These are phyloP conservation scores for Ogataea pilisensis DNA, from an alignment of 805 yeast genomes.

Conservation along the genomic window DNA sequence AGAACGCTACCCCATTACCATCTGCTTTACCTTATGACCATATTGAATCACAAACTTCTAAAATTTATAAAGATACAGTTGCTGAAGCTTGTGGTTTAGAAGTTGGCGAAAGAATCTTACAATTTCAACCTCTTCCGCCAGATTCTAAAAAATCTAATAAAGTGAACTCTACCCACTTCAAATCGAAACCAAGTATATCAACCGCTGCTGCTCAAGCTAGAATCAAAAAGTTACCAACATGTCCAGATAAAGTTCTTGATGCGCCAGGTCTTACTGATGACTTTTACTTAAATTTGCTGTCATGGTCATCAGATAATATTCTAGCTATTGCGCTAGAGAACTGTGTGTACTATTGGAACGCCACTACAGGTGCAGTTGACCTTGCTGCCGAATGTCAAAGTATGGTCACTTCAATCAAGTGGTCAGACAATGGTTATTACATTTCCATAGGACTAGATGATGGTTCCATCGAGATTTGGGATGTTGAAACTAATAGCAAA, in stretches of 20 bases:
- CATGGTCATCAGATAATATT: constrained; percentile 82
- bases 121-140: constrained; percentile 86
- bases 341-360: constrained; percentile 89
- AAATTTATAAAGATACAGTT: constrained; percentile 70
- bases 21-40: constrained; percentile 47
- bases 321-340: constrained; percentile 86
- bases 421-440: constrained; percentile 91
- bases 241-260: constrained; percentile 90
- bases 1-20: constrained; percentile 16
- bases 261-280: constrained; percentile 96
- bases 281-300: constrained; percentile 78
- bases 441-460: constrained; percentile 79
- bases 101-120: constrained; percentile 75
- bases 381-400: constrained; percentile 54
- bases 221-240: constrained; percentile 73
- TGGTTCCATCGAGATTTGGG: constrained; percentile 92
- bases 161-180: constrained; percentile 15
- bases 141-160: constrained; percentile 34
- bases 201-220: constrained; percentile 57
- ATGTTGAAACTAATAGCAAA: constrained; percentile 69
- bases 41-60: constrained; percentile 49
- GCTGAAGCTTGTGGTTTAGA: constrained; percentile 94
- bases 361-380: constrained; percentile 73
- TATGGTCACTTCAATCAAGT: constrained; percentile 66
- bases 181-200: constrained; percentile 24